A percentile compares a stretch with the other conserved stretches of the same genome.
These are phyloP conservation scores for Schoenoplectus triqueter DNA, from an alignment of 202 grass and related monocot genomes.

Conservation along the genomic window DNA sequence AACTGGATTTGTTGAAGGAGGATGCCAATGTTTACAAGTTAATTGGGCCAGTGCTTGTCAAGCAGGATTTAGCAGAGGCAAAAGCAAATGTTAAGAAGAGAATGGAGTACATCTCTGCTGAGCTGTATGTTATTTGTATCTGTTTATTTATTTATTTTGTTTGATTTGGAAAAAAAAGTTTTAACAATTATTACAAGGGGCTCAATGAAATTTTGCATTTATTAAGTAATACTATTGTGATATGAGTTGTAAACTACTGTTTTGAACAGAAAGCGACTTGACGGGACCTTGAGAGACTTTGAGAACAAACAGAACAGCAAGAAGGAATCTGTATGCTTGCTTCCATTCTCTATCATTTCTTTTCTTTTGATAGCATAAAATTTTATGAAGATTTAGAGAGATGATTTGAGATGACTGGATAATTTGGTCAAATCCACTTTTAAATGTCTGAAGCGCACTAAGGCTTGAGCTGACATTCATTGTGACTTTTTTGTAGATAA, in stretches of 20 bases:
- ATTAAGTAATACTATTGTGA: conserved; percentile 11
- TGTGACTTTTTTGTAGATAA: conserved; percentile 59
- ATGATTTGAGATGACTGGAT: not conserved
- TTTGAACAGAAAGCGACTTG: conserved; percentile 76
- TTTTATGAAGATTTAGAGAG: not conserved
- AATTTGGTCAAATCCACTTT: conserved; percentile 31
- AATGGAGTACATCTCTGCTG: conserved; percentile 91
- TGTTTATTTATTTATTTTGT: conserved; percentile 5
- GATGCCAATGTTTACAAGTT: conserved; percentile 92
- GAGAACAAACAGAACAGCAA: conserved; percentile 98
- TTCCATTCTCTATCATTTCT: not conserved
- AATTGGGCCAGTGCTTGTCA: conserved; percentile 89
- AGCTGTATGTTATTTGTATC: conserved; percentile 63
- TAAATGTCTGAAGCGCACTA: conserved; percentile 15
- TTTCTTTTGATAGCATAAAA: conserved; percentile 33
- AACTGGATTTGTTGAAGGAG: conserved; percentile 79
- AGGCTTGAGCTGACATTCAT: conserved; percentile 30
- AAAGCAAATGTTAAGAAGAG: conserved; percentile 97
- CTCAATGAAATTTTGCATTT: conserved; percentile 7
- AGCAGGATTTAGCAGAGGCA: conserved; percentile 92
- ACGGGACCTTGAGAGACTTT: conserved; percentile 71
- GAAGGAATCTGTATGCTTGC: conserved; percentile 77
- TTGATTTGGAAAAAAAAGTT: not conserved
- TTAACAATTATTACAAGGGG: conserved; percentile 11
- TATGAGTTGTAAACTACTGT: conserved; percentile 33